Conservation (phyloP, 202 grass and related monocot species). For the Zizania palustris region DNA sequence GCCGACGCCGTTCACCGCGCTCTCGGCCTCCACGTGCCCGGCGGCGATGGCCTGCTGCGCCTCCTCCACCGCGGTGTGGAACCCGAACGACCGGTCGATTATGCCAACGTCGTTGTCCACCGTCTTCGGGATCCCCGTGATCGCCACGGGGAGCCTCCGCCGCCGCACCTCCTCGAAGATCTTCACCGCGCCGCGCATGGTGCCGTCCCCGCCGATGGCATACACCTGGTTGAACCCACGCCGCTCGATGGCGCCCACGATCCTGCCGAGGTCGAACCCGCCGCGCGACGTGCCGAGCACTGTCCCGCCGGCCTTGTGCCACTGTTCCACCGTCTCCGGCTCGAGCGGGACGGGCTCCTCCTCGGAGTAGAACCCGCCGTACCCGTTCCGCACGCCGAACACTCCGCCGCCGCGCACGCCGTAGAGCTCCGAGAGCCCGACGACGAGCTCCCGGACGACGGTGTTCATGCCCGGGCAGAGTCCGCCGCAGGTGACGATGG, state of each 20-base stretch:
- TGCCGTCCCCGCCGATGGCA: slow-evolving; percentile 60
- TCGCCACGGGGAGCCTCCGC: slow-evolving; percentile 41
- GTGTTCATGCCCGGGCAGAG: slow-evolving; percentile 62
- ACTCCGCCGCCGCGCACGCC: slow-evolving; percentile 44
- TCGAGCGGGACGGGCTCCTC: slow-evolving; percentile 38
- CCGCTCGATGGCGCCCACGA: slow-evolving; percentile 48
- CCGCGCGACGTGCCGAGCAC: slow-evolving; percentile 50
- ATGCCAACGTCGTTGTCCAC: slow-evolving; percentile 67
- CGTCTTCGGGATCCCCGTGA: slow-evolving; percentile 52
- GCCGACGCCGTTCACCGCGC: slow-evolving; percentile 59
- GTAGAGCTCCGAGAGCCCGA: slow-evolving; percentile 54
- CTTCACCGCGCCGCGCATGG: slow-evolving; percentile 50
- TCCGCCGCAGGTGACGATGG: slow-evolving; percentile 58
- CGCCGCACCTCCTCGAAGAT: slow-evolving; percentile 46
- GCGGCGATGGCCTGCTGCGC: slow-evolving; percentile 55
- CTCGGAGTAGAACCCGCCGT: slow-evolving; percentile 55
- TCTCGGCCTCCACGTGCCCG: slow-evolving; percentile 57
- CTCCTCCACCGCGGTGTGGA: slow-evolving; percentile 55
- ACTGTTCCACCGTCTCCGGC: slow-evolving; percentile 40
- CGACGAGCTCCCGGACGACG: slow-evolving; percentile 57
- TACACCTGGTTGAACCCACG: slow-evolving; percentile 62
- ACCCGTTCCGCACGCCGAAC: slow-evolving; percentile 58
- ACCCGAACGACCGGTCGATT: slow-evolving; percentile 63
- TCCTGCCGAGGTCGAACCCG: slow-evolving; percentile 54
- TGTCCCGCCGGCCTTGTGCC: slow-evolving; percentile 59